A percentile compares a stretch with the other conserved stretches of the same genome.
Conservation (phyloP, 192 early-diverging fungal genomes). For the Phycomyces blakesleeanus region DNA sequence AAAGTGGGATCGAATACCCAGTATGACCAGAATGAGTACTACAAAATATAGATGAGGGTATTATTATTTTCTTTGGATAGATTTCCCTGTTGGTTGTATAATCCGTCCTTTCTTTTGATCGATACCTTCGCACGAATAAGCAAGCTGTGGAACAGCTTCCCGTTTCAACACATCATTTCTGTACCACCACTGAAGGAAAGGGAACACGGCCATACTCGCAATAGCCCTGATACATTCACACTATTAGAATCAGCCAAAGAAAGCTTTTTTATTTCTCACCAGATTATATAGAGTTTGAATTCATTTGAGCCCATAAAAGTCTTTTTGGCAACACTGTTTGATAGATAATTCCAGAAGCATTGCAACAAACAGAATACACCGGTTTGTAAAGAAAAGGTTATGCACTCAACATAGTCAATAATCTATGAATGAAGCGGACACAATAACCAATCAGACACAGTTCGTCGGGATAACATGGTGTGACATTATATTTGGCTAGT, state of each 20-base stretch:
- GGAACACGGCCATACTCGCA: slow-evolving; percentile 20
- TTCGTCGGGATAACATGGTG: slow-evolving; percentile 1
- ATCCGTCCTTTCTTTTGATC: background rate
- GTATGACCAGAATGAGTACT: slow-evolving; percentile 8
- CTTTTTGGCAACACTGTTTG: slow-evolving; percentile 21
- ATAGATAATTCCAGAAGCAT: slow-evolving; percentile 38
- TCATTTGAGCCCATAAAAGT: slow-evolving; percentile 33
- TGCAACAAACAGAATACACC: slow-evolving; percentile 32
- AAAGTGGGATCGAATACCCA: slow-evolving; percentile 26
- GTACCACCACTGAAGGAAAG: slow-evolving; percentile 25
- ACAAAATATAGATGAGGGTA: background rate
- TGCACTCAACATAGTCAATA: slow-evolving; percentile 26
- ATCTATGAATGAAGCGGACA: background rate
- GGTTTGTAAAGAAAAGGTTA: slow-evolving; percentile 24
- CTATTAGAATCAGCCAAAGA: background rate
- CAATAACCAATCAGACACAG: background rate
- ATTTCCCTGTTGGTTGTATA: background rate
- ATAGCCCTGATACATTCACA: slow-evolving; percentile 19
- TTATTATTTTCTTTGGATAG: background rate
- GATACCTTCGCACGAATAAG: slow-evolving; percentile 26
- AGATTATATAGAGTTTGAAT: slow-evolving; percentile 29
- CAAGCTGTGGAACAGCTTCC: slow-evolving; percentile 28
- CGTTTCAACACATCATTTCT: slow-evolving; percentile 9
- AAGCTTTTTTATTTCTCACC: slow-evolving; percentile 13
- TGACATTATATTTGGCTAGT: background rate